Evolutionary conservation across 306 rosid genomes (phyloP).

Genomic region (Vigna hirtella): DNA sequence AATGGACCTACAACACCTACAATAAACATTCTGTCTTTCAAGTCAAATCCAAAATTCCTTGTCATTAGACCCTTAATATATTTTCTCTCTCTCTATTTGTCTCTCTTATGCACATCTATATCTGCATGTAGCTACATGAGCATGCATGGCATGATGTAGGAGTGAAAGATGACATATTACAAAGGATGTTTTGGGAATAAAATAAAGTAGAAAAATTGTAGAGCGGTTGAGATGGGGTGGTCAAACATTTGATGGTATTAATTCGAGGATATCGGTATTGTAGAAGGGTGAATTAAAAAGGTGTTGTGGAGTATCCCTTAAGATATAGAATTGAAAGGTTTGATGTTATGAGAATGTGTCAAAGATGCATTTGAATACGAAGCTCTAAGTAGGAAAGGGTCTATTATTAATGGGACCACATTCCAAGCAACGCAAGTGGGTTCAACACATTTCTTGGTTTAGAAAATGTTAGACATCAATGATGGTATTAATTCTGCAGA

Average conservation of each 20-base stretch:
- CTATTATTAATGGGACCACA: conserved; percentile 57
- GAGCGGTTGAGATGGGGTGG: conserved; percentile 45
- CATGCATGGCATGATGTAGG: neutral
- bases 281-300: conserved; percentile 42
- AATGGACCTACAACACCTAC: conserved; percentile 53
- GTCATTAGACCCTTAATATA: conserved; percentile 45
- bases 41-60: conserved; percentile 56
- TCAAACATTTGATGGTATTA: conserved; percentile 30
- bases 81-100: conserved; percentile 33
- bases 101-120: conserved; percentile 6
- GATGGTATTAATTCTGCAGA: conserved; percentile 35
- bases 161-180: conserved; percentile 17
- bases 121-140: neutral
- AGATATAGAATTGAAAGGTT: conserved; percentile 39
- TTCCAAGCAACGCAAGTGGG: conserved; percentile 57
- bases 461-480: conserved; percentile 49
- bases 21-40: conserved; percentile 48
- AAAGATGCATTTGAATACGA: conserved; percentile 42
- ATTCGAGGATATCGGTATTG: conserved; percentile 33
- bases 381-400: conserved; percentile 47
- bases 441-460: conserved; percentile 48
- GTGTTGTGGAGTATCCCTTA: conserved; percentile 42
- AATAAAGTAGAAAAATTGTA: neutral
- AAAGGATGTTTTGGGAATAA: conserved; percentile 14
- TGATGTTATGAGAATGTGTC: conserved; percentile 9